Conservation (phyloP, 805 yeast genomes). For the Wickerhamomyces ciferrii region DNA sequence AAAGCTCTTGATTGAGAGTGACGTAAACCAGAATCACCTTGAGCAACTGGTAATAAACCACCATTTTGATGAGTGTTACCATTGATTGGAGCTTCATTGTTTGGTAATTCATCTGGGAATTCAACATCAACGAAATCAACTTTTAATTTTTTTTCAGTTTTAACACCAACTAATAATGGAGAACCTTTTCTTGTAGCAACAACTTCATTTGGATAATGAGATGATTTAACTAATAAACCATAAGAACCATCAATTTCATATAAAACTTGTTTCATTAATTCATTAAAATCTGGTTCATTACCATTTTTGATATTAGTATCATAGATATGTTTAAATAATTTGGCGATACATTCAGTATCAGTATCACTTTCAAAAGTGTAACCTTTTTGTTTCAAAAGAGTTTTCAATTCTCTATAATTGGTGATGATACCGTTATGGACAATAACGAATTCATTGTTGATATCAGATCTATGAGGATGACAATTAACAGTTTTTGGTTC, state of each 20-base stretch:
- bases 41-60: constrained; percentile 48
- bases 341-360: constrained; percentile 97
- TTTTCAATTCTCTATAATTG: constrained; percentile 86
- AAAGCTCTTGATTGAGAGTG: constrained; percentile 96
- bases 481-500: constrained; percentile 81
- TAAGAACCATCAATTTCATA: constrained; percentile 96
- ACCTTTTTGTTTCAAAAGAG: constrained; percentile 76
- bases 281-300: constrained; percentile 78
- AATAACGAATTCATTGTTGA: constrained; percentile 74
- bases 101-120: constrained; percentile 51
- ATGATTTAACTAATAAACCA: constrained; percentile 88
- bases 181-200: constrained; percentile 98
- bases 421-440: constrained; percentile 99
- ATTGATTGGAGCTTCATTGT: constrained; percentile 18
- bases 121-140: constrained; percentile 98
- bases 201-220: constrained; percentile 91
- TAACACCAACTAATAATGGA: constrained; percentile 94
- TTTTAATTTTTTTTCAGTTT: constrained; percentile 89
- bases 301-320: constrained; percentile 72
- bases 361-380: constrained; percentile 85
- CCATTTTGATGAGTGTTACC: constrained; percentile 9
- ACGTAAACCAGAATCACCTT: constrained; percentile 55
- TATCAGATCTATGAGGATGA: constrained; percentile 94
- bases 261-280: constrained; percentile 87
- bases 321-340: constrained; percentile 85